These are phyloP conservation scores for Saturnispora halmiae DNA, from an alignment of 805 yeast genomes.

Conservation along the genomic window DNA sequence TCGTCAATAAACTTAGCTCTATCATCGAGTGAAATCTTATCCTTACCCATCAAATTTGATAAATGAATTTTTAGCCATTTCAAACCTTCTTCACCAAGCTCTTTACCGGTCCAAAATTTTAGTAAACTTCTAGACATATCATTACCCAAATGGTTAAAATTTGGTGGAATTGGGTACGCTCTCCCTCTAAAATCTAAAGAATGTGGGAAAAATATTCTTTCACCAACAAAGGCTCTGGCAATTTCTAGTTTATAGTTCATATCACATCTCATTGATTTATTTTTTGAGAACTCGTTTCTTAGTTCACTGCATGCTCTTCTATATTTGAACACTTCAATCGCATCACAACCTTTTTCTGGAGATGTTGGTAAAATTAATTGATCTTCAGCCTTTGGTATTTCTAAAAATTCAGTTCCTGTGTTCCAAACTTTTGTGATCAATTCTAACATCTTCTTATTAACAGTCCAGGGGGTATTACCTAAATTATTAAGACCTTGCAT, in stretches of 20 bases:
- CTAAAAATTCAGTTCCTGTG: constrained; percentile 61
- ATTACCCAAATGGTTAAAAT: constrained; percentile 72
- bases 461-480: constrained; percentile 89
- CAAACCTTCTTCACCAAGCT: constrained; percentile 54
- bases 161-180: constrained; percentile 74
- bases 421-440: constrained; percentile 81
- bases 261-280: constrained; percentile 87
- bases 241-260: constrained; percentile 88
- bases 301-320: constrained; percentile 48
- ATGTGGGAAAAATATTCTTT: constrained; percentile 69
- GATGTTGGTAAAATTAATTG: constrained; percentile 39
- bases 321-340: constrained; percentile 60
- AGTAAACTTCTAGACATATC: constrained; percentile 68
- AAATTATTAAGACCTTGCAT: constrained; percentile 77
- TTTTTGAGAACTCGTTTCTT: constrained; percentile 52
- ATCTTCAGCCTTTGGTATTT: constrained; percentile 52
- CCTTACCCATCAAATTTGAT: constrained; percentile 66
- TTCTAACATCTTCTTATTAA: constrained; percentile 61
- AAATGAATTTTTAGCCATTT: constrained; percentile 70
- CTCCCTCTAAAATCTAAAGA: constrained; percentile 77
- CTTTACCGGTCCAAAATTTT: constrained; percentile 69
- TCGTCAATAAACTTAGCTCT: constrained; percentile 52
- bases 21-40: constrained; percentile 59
- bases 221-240: constrained; percentile 86
- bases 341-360: constrained; percentile 64